Conservation (phyloP, 176 grass and related monocot genomes). For the Carex parvula region DNA sequence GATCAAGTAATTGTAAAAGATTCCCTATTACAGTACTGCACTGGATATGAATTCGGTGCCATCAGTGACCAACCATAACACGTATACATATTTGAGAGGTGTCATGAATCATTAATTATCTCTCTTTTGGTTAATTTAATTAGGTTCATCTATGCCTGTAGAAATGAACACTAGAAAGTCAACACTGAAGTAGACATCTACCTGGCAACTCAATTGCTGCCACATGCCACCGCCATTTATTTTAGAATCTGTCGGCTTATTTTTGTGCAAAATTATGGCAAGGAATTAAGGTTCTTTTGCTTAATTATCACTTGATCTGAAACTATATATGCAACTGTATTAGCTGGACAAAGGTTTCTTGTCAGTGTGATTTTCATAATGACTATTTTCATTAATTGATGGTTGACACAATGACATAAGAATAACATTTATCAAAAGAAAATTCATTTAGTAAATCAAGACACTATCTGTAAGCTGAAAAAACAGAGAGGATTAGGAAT, state of each 20-base stretch:
- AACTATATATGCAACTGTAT: too few species aligned
- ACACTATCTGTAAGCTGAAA: too few species aligned
- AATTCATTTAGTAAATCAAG: too few species aligned
- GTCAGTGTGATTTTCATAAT: too few species aligned
- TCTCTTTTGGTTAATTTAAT: background rate
- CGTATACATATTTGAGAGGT: background rate
- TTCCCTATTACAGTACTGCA: too few species aligned
- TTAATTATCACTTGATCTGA: background rate
- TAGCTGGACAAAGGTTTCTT: too few species aligned
- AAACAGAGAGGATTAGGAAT: too few species aligned
- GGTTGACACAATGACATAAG: too few species aligned
- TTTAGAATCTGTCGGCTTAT: conserved; percentile 13
- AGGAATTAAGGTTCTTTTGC: background rate
- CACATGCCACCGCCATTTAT: conserved; percentile 27
- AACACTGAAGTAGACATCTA: conserved; percentile 21
- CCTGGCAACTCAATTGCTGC: background rate
- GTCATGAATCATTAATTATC: background rate
- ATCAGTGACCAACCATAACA: background rate
- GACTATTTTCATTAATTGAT: too few species aligned
- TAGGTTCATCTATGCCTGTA: background rate
- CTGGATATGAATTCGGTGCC: too few species aligned
- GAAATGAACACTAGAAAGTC: conserved; percentile 15
- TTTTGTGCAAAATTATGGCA: conserved; percentile 19
- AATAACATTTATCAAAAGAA: too few species aligned
- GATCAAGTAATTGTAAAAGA: too few species aligned